phyloP scores from a whole-genome alignment of 768 basidiomycete genomes.

The Sarcodon sp. region DNA sequence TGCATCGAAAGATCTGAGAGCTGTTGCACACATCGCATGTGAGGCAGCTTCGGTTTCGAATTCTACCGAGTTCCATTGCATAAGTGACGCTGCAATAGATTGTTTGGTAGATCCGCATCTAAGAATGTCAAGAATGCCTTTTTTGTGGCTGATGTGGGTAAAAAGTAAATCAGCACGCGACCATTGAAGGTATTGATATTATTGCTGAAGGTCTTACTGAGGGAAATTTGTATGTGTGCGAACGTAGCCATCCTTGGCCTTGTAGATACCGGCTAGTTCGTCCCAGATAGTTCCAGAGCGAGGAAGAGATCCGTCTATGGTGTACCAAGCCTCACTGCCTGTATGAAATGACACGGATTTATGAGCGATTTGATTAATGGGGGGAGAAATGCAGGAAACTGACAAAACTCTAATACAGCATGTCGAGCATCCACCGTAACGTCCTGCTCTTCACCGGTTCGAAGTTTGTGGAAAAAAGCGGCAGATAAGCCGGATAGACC shows the following conservation, averaged over 20 bases:
- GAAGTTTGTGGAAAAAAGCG: constrained; percentile 32
- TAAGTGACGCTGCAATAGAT: constrained; percentile 24
- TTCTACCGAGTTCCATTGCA: constrained; percentile 27
- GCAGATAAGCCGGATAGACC: constrained; percentile 41
- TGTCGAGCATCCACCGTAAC: constrained; percentile 43
- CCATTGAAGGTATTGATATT: not conserved
- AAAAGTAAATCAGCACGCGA: not conserved
- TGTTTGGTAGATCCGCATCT: constrained; percentile 20
- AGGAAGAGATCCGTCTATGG: constrained; percentile 24
- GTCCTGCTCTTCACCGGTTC: constrained; percentile 31
- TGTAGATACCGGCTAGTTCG: constrained; percentile 36
- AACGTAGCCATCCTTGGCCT: constrained; percentile 38
- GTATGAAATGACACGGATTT: not conserved
- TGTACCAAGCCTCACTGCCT: constrained; percentile 43
- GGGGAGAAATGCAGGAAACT: constrained; percentile 7
- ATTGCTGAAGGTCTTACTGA: constrained; percentile 27
- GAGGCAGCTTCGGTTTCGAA: constrained; percentile 35
- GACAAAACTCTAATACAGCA: constrained; percentile 42
- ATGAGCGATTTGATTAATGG: not conserved
- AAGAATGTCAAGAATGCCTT: constrained; percentile 36
- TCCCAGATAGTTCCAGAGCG: constrained; percentile 25
- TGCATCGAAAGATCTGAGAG: constrained; percentile 30
- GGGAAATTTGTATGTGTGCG: constrained; percentile 56
- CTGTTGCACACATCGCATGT: constrained; percentile 34
- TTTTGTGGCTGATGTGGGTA: constrained; percentile 27